Evolutionary conservation across 179 eudicot genomes (phyloP).

Genomic region (Drosera spatulata): DNA sequence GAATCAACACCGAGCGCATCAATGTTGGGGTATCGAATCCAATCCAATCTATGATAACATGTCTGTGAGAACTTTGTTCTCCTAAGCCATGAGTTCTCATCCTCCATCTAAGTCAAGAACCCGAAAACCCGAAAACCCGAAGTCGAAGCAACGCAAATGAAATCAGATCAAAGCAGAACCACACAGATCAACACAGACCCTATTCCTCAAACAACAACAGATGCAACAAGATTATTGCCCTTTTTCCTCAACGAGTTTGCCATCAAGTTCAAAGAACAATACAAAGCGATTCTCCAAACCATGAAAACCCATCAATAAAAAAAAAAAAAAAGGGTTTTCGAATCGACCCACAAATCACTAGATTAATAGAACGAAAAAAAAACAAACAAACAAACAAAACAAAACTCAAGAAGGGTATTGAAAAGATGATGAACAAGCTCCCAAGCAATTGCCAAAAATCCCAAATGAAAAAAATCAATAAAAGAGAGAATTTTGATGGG

Average conservation of each 20-base stretch:
- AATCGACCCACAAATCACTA: not conserved
- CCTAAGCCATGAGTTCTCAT: conserved; percentile 71
- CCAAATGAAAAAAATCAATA: no score
- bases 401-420: not conserved
- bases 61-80: conserved; percentile 92
- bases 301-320: conserved; percentile 31
- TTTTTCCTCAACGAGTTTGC: conserved; percentile 8
- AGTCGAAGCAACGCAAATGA: not conserved
- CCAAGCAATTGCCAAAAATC: no score
- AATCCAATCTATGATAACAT: conserved; percentile 61
- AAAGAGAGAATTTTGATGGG: no score
- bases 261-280: conserved; percentile 10
- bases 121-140: not conserved
- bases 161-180: not conserved
- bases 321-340: conserved; percentile 3
- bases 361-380: conserved; percentile 4
- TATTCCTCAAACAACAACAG: conserved; percentile 5
- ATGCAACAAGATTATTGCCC: conserved; percentile 2
- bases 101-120: conserved; percentile 20
- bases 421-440: conserved; percentile 9
- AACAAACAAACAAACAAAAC: not conserved
- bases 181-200: not conserved
- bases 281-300: conserved; percentile 8
- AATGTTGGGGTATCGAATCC: conserved; percentile 14
- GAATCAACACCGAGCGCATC: conserved; percentile 1